Base-by-base conservation (phyloP, 2,329 filamentous ascomycete species). In the Monosporascus sp. region DNA sequence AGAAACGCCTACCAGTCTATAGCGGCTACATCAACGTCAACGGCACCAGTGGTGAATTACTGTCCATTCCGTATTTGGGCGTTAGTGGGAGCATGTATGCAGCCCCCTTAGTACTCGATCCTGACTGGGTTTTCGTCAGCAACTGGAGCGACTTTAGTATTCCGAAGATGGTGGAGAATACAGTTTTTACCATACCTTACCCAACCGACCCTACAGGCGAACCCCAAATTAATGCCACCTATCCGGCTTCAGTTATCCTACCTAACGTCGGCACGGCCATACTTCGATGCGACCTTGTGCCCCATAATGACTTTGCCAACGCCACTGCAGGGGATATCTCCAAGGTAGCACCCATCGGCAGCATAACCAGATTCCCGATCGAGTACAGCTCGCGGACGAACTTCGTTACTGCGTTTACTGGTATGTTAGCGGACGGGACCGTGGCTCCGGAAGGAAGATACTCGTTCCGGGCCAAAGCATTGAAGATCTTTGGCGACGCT, bases 11-110 rank as follows among this genome's bases (percentile, higher is more conserved):
- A 22, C 73, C 73, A 5, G 65, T 77, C 7, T 77, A 76, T 62
- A 70, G 70, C 18, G 75, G 75, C 22, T 76, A 69, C 62, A 64
- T 77, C 47, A 64, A 70, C 14, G 60, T 77, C 50, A 71, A 70
- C 39, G 67, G 67, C 48, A 70, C 67, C 36, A 71, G 71, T 37
- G 67, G 65, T 22, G 67, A 70, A 9, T 58, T 61, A 17, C 64
- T 74, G 18, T 62, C 64, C 5, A 56, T 76, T 11, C 73, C 74
- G 2, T 76, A 76, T 59, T 64, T 72, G 24, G 73, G 73, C 15
- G 59, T 72, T 7, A 64, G 57, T 5, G 67, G 67, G 6, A 60
- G 58, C 54, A 58, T 70, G 62, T 55, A 57, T 37, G 44, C 55
- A 1, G 54, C 57, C 2, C 51, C 53, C 2, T 44, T 60, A n/a